Base-by-base conservation (phyloP, 305 asterid species). In the Solanum aculeatissimum region DNA sequence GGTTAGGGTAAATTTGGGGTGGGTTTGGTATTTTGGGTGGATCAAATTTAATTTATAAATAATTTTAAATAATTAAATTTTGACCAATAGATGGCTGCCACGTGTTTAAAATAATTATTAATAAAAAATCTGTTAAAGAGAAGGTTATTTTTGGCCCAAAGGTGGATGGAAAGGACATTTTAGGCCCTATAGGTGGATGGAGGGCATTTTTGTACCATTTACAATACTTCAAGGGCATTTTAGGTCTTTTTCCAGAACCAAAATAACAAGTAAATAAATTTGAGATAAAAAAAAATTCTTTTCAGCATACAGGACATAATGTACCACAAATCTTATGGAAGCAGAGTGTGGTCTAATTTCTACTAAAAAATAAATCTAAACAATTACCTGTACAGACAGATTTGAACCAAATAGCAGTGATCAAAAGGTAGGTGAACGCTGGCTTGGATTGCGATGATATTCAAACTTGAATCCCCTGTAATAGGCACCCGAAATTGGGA, bases 401-500 rank as follows among this genome's bases (percentile, higher is more conserved):
- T 97, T 89, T 97, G 99, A 86, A 95, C 88, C 87, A 93, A 83
- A 92, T 95, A 95, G 43, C 78, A 91, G 87, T 93, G 97, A 82
- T 97, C 95, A 80, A 66, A 93, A 58, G 99, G 93, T 85, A 95
- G 98, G 87, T 97, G 97, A 72, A 97, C 90, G 86, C 88, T 93
- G 86, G 98, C 98, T 88, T 94, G 98, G 83, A 97, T 92, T 57
- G 98, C 95, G 88, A 95, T 89, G 85, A 97, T 85, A 84, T 92
- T 90, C 57, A 97, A 85, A 82, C 83, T 87, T 84, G 97, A 93
- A 71, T 92, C 95, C 84, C 98, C 99, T 95, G 93, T 35, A 65
- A 88, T 66, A 82, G 70, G 27, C 62, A 77, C 27, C 54, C 74
- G 86, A 79, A 84, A 32, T 68, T 40, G 23, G 71, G 86, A 80